These are phyloP conservation scores for Eruca vesicaria DNA, from an alignment of 441 rosid species.

Conservation along the genomic window DNA sequence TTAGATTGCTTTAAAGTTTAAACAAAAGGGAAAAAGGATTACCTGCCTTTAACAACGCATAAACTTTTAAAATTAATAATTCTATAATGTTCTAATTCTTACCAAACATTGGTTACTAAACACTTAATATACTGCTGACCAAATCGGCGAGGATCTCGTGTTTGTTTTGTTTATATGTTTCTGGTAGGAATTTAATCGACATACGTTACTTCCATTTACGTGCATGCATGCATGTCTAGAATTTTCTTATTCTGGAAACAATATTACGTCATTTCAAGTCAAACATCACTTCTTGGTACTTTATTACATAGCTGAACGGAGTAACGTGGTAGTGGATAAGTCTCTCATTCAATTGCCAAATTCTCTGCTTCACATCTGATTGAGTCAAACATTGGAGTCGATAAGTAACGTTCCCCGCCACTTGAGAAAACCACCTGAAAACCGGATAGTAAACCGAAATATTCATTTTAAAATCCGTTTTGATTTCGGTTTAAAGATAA, in stretches of 20 bases:
- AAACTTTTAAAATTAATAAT: too few species aligned
- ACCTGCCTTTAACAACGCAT: neutral
- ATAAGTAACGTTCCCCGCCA: slow-evolving; percentile 59
- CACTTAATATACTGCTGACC: neutral
- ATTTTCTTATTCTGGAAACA: neutral
- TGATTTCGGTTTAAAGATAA: neutral
- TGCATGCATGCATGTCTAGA: neutral
- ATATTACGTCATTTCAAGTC: neutral
- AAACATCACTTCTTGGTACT: neutral
- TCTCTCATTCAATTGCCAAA: slow-evolving; percentile 19
- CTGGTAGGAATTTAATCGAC: neutral
- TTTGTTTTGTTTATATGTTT: neutral
- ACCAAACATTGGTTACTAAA: neutral
- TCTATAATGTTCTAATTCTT: neutral
- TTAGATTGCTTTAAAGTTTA: neutral
- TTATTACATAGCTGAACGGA: neutral
- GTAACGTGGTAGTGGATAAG: neutral
- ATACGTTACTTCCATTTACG: neutral
- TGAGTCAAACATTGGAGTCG: slow-evolving; percentile 49
- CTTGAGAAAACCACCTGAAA: slow-evolving; percentile 58
- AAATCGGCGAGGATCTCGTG: neutral
- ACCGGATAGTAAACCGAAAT: neutral
- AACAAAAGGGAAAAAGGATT: neutral
- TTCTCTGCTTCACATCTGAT: slow-evolving; percentile 43
- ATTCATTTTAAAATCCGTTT: neutral